Evolutionary conservation across 1,139 yeast species (phyloP).

Genomic region (Saccharomyces hybrid): DNA sequence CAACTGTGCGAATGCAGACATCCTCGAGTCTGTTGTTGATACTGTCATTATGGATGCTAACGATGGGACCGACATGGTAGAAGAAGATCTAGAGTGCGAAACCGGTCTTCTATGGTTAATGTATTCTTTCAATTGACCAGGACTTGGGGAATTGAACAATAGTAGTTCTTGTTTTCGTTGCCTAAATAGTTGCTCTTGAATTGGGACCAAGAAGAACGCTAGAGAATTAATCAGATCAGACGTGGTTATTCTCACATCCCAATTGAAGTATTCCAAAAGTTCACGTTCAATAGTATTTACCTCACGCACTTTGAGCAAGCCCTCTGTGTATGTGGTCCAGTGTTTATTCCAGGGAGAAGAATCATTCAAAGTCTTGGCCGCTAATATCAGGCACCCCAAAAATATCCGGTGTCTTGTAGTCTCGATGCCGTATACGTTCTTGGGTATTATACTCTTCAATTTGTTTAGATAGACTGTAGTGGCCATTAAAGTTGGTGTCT

Average conservation of each 20-base stretch:
- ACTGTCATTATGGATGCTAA: constrained; percentile 15
- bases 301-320: constrained; percentile 66
- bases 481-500: constrained; percentile 92
- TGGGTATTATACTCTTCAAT: constrained; percentile 70
- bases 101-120: constrained; percentile 42
- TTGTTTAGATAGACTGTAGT: constrained; percentile 79
- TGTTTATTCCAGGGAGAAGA: constrained; percentile 90
- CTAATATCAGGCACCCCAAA: constrained; percentile 76
- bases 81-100: constrained; percentile 13
- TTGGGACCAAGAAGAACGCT: constrained; percentile 70
- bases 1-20: neutral
- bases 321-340: constrained; percentile 90
- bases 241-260: constrained; percentile 70
- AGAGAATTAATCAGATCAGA: constrained; percentile 63
- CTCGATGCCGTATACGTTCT: constrained; percentile 87
- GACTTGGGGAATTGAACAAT: constrained; percentile 16
- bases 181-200: constrained; percentile 38
- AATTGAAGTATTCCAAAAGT: constrained; percentile 68
- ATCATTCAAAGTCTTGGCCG: constrained; percentile 89
- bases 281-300: constrained; percentile 91
- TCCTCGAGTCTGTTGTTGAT: constrained; percentile 10
- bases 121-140: constrained; percentile 9
- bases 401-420: constrained; percentile 92
- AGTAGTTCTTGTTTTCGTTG: constrained; percentile 13
- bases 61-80: constrained; percentile 21